Evolutionary conservation across 805 yeast species (phyloP), one percentile per base, ranked within the genome.

Genomic region (Dipodascus albidus): DNA sequence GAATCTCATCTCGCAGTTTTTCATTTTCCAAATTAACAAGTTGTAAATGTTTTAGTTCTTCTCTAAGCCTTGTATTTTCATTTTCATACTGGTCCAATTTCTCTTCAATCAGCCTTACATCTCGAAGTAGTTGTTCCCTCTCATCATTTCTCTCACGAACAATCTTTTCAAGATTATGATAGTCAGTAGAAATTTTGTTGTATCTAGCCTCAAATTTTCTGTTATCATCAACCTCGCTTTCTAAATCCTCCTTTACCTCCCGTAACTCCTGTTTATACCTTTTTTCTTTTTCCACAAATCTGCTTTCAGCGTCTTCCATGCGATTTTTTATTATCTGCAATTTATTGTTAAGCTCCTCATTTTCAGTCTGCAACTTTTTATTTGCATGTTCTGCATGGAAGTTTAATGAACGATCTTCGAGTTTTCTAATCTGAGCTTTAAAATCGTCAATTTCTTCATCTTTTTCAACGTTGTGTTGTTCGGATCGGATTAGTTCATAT

Each of bases 41-140:
- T 22, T 31, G 41, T 20, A 69, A 23, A 64, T 65, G 60, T 70
- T 74, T 41, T 62, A 59, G 23, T 55, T 52, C 4, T 68, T 60
- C 59, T 68, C 72, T 51, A 15, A 27, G 49, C 19, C 33, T 27
- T 47, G n/a, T 17, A 47, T 47, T 47, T 17, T 47, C 49, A 19
- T 47, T 21, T n/a, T 47, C 33, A 11, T 27, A 27, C 6, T 27
- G 6, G 33, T 27, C 33, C 33, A 27, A 6, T 27, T 27, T 27
- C 9, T 6, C 33, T 27, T 27, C 33, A 27, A 27, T 6, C 33
- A 27, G 6, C 9, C 11, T 11, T 6, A 27, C 33, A 6, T 27
- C 33, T 27, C 33, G 33, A 27, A 27, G 9, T 6, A 27, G 33
- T 27, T 27, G 33, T 11, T 27, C 33, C 33, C 11, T 27, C 11